A percentile compares a stretch with the other conserved stretches of the same genome.
phyloP scores from a whole-genome alignment of 768 basidiomycete species.

The Boletus insuetus region DNA sequence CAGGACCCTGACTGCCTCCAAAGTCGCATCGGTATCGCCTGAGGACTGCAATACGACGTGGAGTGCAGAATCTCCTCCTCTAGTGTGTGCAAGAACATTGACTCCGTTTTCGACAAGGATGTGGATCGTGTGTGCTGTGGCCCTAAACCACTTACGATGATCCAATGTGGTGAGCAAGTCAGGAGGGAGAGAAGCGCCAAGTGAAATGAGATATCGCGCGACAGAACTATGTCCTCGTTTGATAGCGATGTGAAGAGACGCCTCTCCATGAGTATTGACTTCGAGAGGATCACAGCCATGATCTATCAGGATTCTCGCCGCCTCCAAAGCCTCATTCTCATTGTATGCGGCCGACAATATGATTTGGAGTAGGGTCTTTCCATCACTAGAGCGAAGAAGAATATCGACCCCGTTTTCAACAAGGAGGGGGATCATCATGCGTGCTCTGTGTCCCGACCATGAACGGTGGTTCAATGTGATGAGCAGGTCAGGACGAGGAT shows the following conservation, averaged over 20 bases:
- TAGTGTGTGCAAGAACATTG: not conserved
- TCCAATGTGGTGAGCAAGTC: not conserved
- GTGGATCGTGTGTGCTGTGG: not conserved
- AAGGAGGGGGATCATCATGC: not conserved
- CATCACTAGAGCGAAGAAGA: not conserved
- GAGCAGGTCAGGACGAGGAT: not conserved
- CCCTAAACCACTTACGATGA: not conserved
- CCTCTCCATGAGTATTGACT: not conserved
- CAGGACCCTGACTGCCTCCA: not conserved
- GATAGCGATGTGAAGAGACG: not conserved
- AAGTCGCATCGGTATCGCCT: not conserved
- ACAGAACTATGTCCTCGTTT: not conserved
- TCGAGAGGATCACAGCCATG: not conserved
- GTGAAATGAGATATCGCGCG: not conserved
- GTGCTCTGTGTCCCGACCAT: no score
- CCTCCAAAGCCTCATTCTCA: not conserved
- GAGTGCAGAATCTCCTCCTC: not conserved
- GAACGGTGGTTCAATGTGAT: not conserved
- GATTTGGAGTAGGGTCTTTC: not conserved
- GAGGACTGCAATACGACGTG: not conserved
- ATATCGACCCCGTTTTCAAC: not conserved
- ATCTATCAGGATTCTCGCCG: not conserved
- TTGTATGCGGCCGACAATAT: not conserved
- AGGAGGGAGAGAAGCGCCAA: not conserved
- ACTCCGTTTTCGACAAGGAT: not conserved